Percentiles rank a stretch among this genome's conserved stretches.
Conservation (phyloP, 2,329 filamentous ascomycete genomes). For the Fusarium sp. region DNA sequence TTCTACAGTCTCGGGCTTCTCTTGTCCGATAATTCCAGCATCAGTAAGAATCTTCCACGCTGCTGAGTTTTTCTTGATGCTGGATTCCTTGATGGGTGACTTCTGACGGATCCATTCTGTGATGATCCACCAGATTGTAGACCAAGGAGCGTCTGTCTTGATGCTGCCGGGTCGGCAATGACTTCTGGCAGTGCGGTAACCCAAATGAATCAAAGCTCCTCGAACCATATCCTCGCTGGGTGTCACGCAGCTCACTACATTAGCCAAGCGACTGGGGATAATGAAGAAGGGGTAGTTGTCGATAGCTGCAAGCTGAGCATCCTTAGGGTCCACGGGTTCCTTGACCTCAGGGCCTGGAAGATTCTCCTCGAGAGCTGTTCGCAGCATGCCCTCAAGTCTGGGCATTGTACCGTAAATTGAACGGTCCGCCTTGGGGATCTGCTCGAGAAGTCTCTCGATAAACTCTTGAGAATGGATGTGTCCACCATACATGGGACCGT, state of each 20-base stretch:
- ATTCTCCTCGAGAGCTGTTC: slow-evolving; percentile 83
- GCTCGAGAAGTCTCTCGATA: slow-evolving; percentile 79
- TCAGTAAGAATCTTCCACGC: slow-evolving; percentile 74
- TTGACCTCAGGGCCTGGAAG: slow-evolving; percentile 53
- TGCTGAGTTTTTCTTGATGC: slow-evolving; percentile 75
- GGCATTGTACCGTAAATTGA: slow-evolving; percentile 81
- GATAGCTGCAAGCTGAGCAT: slow-evolving; percentile 67
- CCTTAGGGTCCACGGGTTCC: slow-evolving; percentile 53
- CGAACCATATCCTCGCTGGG: slow-evolving; percentile 82
- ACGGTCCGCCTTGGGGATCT: slow-evolving; percentile 73
- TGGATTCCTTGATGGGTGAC: slow-evolving; percentile 77
- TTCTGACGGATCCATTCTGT: slow-evolving; percentile 89
- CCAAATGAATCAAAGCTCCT: slow-evolving; percentile 82
- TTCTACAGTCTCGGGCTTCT: slow-evolving; percentile 44
- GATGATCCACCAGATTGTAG: slow-evolving; percentile 91
- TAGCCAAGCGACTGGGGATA: slow-evolving; percentile 77
- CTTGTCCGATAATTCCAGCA: slow-evolving; percentile 51
- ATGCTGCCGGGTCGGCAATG: slow-evolving; percentile 91
- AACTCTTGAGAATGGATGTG: slow-evolving; percentile 87
- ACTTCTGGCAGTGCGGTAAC: slow-evolving; percentile 85
- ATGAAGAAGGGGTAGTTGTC: slow-evolving; percentile 90
- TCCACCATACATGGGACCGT: slow-evolving; percentile 95
- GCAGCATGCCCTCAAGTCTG: slow-evolving; percentile 91
- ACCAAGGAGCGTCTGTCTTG: slow-evolving; percentile 94
- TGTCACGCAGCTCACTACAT: slow-evolving; percentile 80